Base-by-base conservation (phyloP, 2,329 filamentous ascomycete genomes). In the Fusarium sulawesiense region DNA sequence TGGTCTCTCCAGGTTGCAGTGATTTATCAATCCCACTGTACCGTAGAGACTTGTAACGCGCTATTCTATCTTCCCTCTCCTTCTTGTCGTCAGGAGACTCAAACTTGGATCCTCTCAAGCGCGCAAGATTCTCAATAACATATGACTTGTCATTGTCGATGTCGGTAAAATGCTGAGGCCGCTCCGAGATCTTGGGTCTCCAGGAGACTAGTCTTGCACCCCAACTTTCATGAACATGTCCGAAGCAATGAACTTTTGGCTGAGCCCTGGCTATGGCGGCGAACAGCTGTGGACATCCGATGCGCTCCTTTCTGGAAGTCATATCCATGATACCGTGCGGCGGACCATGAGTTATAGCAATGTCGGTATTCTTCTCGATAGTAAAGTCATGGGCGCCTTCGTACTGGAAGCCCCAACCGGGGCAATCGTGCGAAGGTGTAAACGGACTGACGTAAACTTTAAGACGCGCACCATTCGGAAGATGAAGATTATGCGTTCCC, bases 151-250 rank as follows among this genome's bases (percentile, higher is more conserved):
- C 79, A 49, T 87, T 82, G 53, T 88, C 82, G 21, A 87, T 84
- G 47, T 83, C 82, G 0, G 78, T 83, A 23, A 86, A 81, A 71
- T 87, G 82, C 0, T 82, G 82, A 6, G 82, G 81, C 0, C 30
- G 54, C 1, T 77, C 70, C 1, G 61, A 69, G 4, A 74, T 64
- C 10, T 21, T 32, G 0, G 54, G 34, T 3, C 81, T 74, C 87
- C 87, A 89, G 4, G 78, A 78, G 1, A 87, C 80, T 3, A 85
- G 23, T 58, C 82, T 85, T 0, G 82, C 78, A 9, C 77, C 80
- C 80, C 78, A 81, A 6, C 72, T 66, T 2, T 68, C 40, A 34
- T 80, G 77, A 0, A 78, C 73, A 47, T 81, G 79, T 3, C 80
- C 80, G 47, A 80, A 82, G 60, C 79, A 82, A 64, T 82, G 79